Evolutionary conservation across 805 yeast genomes (phyloP), one percentile per base, ranked within the genome.

Genomic region (Ogataea nakhonphanomensis): DNA sequence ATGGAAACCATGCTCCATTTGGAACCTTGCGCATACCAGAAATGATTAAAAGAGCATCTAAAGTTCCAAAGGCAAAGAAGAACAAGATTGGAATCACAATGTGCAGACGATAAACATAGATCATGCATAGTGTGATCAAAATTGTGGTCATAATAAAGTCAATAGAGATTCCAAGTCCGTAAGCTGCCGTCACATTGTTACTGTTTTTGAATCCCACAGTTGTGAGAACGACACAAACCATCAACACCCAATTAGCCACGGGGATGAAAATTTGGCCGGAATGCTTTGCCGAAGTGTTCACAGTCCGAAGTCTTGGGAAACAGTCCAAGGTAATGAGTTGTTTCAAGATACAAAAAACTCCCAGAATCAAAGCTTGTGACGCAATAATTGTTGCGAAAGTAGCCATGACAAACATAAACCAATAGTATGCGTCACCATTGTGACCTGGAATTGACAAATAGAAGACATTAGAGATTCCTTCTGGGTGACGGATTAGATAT

Each of bases 1-100:
- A 55, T 1, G 83, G 77, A 50, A 77, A 76, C 84, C 83, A 78
- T 1, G 81, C 84, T 27, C 82, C 84, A 45, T 73, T 74, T 0
- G 73, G 69, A 3, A 78, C 69, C 54, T 78, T 78, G 48, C 64
- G 68, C 48, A 74, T 46, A 39, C 74, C 77, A 4, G 81, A 68
- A 37, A 68, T 57, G 12, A 77, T 64, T 50, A 76, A 58, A 30
- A 67, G 54, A 30, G 62, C 47, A 49, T 78, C 83, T 25, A 78
- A 58, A 0, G 79, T 67, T 7, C 71, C 65, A 49, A 76, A 76
- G 3, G 65, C 46, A 17, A 64, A 33, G 24, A 66, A 54, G 47
- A 65, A 71, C 5, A 58, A 30, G 1, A 68, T 26, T 3, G 70
- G 64, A 42, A 68, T 44, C 17, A 67, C 39, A 40, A 68, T 50